Percentiles rank a stretch among this genome's conserved stretches.
Evolutionary conservation across 768 basidiomycete genomes (phyloP).

Genomic region (Erythrobasidium yunnanense): DNA sequence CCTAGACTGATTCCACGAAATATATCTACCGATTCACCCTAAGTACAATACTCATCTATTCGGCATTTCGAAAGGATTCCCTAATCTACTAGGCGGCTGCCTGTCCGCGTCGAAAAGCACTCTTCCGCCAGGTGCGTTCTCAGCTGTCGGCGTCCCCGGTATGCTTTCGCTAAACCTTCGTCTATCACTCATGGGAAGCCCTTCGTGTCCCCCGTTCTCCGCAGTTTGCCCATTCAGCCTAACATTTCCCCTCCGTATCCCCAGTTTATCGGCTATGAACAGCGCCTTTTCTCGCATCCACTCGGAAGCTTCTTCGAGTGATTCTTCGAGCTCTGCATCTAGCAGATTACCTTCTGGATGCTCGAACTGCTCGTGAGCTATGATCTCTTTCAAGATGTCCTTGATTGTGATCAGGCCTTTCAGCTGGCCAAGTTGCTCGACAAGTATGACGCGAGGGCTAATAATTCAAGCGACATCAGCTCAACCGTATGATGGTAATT

Average conservation of each 20-base stretch:
- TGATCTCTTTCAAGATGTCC: slow-evolving; percentile 80
- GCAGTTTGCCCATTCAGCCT: background rate
- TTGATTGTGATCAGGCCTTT: slow-evolving; percentile 87
- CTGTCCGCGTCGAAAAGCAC: slow-evolving; percentile 5
- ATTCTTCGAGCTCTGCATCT: slow-evolving; percentile 35
- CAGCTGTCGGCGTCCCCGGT: background rate
- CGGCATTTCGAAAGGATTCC: slow-evolving; percentile 23
- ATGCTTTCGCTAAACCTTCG: background rate
- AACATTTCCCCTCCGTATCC: background rate
- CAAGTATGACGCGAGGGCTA: slow-evolving; percentile 91
- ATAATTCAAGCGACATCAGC: background rate
- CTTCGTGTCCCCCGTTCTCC: background rate
- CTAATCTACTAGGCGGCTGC: background rate
- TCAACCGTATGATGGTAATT: background rate
- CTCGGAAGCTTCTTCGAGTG: slow-evolving; percentile 33
- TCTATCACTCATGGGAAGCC: slow-evolving; percentile 1
- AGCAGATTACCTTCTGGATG: slow-evolving; percentile 1
- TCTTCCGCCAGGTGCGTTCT: background rate
- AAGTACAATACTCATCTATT: background rate
- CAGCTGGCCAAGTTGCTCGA: slow-evolving; percentile 71
- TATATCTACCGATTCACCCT: no score
- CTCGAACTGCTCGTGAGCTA: slow-evolving; percentile 40
- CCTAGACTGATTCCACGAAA: no score
- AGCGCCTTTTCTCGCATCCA: slow-evolving; percentile 29
- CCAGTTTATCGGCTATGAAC: slow-evolving; percentile 1